Evolutionary conservation across 1,284 basidiomycete genomes (phyloP).

Genomic region (Neonothopanus nambi): DNA sequence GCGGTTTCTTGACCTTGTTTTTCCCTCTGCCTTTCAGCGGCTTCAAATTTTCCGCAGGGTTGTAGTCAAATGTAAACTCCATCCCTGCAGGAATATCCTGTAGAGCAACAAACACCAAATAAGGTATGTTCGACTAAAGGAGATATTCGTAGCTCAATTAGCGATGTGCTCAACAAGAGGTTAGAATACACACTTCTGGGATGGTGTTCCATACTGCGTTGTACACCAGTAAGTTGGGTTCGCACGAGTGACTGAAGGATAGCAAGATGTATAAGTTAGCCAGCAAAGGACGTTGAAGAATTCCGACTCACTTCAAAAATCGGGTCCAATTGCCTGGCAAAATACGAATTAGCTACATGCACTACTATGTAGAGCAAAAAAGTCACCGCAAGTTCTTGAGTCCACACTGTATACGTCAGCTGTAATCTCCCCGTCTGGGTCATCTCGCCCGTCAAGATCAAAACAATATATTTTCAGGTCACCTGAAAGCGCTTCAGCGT

Average conservation of each 20-base stretch:
- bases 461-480: conserved; percentile 46
- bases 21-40: conserved; percentile 15
- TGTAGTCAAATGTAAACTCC: conserved; percentile 67
- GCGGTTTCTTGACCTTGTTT: conserved; percentile 20
- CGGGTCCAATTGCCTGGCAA: conserved; percentile 68
- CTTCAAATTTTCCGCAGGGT: conserved; percentile 37
- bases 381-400: conserved; percentile 45
- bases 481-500: conserved; percentile 32
- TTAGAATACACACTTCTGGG: conserved; percentile 42
- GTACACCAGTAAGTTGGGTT: conserved; percentile 56
- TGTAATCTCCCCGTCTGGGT: conserved; percentile 28
- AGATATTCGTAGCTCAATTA: background rate
- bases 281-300: background rate
- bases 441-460: conserved; percentile 58
- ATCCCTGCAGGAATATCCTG: conserved; percentile 45
- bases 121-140: conserved; percentile 54
- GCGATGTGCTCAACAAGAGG: background rate
- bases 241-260: conserved; percentile 59
- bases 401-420: conserved; percentile 47
- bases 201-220: conserved; percentile 62
- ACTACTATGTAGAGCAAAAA: background rate
- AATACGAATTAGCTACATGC: conserved; percentile 6
- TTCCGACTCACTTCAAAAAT: conserved; percentile 59
- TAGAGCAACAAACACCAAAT: conserved; percentile 56
- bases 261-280: background rate